Evolutionary conservation across 805 yeast genomes (phyloP).

Genomic region (Lachancea kluyveri): DNA sequence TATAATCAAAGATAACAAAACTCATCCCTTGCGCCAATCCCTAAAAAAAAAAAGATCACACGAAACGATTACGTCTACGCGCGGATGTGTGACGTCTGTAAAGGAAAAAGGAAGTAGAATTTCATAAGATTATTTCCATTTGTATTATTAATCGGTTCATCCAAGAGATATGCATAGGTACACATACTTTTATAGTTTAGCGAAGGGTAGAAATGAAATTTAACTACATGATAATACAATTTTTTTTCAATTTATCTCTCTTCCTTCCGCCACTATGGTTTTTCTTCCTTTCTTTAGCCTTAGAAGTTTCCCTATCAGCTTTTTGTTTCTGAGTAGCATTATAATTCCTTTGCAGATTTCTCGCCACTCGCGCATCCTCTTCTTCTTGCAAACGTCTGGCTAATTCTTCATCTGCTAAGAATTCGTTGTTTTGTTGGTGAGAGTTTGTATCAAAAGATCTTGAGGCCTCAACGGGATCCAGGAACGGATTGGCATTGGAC

Average conservation of each 20-base stretch:
- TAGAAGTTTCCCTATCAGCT: conserved; percentile 4
- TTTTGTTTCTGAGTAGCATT: conserved; percentile 7
- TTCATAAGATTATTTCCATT: too few relatives aligned
- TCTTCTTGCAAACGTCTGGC: conserved; percentile 45
- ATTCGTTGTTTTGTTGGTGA: conserved; percentile 23
- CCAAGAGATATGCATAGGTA: too few relatives aligned
- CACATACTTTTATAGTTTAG: too few relatives aligned
- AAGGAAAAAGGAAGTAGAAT: too few relatives aligned
- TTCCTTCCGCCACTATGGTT: conserved; percentile 4
- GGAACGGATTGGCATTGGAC: conserved; percentile 15
- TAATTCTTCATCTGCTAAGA: conserved; percentile 35
- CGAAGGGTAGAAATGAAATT: too few relatives aligned
- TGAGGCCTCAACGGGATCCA: conserved; percentile 10
- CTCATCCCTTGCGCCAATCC: too few relatives aligned
- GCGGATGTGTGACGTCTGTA: too few relatives aligned
- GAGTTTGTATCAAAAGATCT: conserved; percentile 10
- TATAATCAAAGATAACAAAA: too few relatives aligned
- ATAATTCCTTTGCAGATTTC: conserved; percentile 35
- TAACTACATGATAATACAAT: conserved; percentile 18
- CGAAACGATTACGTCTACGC: too few relatives aligned
- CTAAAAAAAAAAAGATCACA: too few relatives aligned
- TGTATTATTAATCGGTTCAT: too few relatives aligned
- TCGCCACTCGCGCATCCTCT: conserved; percentile 49
- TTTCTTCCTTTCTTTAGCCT: conserved; percentile 9
- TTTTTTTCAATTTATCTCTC: conserved; percentile 11